Conservation (phyloP, 768 basidiomycete genomes). For the Mycena capillaripes region DNA sequence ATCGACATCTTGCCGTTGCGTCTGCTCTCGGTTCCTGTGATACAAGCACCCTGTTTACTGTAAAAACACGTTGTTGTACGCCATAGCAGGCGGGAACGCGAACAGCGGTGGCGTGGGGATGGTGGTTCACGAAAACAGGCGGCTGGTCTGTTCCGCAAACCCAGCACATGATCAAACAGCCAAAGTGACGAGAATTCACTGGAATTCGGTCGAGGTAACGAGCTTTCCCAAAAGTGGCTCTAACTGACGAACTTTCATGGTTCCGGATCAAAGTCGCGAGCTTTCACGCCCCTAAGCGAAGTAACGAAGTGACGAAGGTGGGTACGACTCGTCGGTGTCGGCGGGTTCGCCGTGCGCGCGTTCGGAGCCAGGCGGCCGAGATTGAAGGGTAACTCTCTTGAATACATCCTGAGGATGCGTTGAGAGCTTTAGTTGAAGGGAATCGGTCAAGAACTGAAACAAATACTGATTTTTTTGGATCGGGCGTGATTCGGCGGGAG, state of each 20-base stretch:
- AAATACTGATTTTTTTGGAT: no score
- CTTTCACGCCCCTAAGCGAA: conserved; percentile 8
- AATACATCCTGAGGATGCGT: no score
- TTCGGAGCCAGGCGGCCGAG: no score
- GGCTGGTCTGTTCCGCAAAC: neutral
- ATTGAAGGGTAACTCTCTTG: no score
- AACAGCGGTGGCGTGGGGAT: neutral
- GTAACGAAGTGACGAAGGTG: conserved; percentile 6
- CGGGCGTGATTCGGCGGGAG: no score
- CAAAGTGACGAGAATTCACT: neutral
- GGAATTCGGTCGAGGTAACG: neutral
- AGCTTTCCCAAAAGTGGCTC: neutral
- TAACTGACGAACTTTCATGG: conserved; percentile 1
- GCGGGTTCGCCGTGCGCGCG: no score
- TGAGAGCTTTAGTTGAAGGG: no score
- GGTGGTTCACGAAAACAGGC: neutral
- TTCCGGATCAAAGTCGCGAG: conserved; percentile 3
- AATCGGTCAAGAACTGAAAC: no score
- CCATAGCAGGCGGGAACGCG: neutral
- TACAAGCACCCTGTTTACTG: neutral
- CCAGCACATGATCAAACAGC: conserved; percentile 1
- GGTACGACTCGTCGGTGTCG: no score
- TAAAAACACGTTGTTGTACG: neutral
- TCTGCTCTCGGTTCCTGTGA: neutral
- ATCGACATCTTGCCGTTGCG: conserved; percentile 1